These are phyloP conservation scores for Podospora anserina DNA, from an alignment of 495 filamentous ascomycete genomes.

Conservation along the genomic window DNA sequence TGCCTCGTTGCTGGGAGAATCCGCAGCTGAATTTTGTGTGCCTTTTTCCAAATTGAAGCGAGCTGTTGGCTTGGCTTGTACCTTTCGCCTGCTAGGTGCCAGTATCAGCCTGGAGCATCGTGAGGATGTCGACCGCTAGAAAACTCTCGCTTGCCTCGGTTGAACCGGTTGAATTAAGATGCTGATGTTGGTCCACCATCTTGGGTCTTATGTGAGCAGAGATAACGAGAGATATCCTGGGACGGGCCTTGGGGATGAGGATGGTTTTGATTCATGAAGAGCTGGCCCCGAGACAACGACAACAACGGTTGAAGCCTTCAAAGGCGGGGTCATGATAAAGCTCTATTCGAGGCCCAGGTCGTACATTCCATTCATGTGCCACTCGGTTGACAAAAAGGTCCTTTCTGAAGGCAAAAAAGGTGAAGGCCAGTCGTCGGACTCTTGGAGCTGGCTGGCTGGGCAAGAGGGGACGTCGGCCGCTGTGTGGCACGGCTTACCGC, in stretches of 20 bases:
- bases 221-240: not conserved
- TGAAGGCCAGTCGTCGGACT: conserved; percentile 5
- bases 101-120: not conserved
- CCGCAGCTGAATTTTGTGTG: not conserved
- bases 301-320: not conserved
- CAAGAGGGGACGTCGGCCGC: conserved; percentile 14
- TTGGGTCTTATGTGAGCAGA: not conserved
- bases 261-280: not conserved
- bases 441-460: not conserved
- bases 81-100: not conserved
- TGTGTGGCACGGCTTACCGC: conserved; percentile 37
- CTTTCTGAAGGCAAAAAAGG: not conserved
- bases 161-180: conserved; percentile 7
- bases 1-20: not conserved
- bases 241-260: not conserved
- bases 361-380: conserved; percentile 2
- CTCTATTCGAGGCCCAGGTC: not conserved
- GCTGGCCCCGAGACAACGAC: not conserved
- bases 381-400: not conserved
- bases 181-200: not conserved
- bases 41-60: conserved; percentile 17
- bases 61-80: conserved; percentile 2
- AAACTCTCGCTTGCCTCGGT: not conserved
- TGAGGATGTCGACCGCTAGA: not conserved
- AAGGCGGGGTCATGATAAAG: not conserved